Evolutionary conservation across 768 basidiomycete species (phyloP).

Genomic region (Tulasnella sp.): DNA sequence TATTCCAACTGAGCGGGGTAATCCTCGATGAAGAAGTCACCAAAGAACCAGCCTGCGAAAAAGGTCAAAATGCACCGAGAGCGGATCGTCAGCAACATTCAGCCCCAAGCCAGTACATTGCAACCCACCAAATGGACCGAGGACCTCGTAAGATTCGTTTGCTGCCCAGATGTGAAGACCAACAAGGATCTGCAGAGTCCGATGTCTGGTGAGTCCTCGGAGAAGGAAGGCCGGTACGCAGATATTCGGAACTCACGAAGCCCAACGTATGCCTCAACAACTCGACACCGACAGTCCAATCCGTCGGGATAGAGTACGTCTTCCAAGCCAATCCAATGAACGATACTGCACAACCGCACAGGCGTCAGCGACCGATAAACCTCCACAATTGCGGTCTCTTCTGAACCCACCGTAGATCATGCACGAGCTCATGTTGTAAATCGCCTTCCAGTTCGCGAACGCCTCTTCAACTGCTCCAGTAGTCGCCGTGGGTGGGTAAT

Average conservation of each 20-base stretch:
- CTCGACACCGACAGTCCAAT: slow-evolving; percentile 84
- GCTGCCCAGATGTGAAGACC: slow-evolving; percentile 89
- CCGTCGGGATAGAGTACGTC: slow-evolving; percentile 69
- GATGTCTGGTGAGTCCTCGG: background rate
- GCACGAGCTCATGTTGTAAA: slow-evolving; percentile 86
- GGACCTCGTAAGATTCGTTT: slow-evolving; percentile 80
- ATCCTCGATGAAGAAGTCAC: slow-evolving; percentile 93
- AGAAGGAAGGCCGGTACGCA: background rate
- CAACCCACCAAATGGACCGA: slow-evolving; percentile 78
- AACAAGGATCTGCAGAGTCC: slow-evolving; percentile 54
- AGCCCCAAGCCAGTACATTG: background rate
- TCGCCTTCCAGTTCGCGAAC: slow-evolving; percentile 88
- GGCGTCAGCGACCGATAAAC: background rate
- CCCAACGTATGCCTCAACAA: slow-evolving; percentile 85
- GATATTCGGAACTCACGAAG: slow-evolving; percentile 47
- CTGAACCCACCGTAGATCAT: slow-evolving; percentile 78
- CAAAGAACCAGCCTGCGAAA: slow-evolving; percentile 93
- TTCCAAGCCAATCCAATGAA: slow-evolving; percentile 83
- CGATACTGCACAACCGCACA: slow-evolving; percentile 48
- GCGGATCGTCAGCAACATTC: background rate
- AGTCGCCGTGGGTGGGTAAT: slow-evolving; percentile 62
- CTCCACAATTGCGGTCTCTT: background rate
- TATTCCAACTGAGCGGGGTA: slow-evolving; percentile 87
- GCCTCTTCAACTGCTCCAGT: slow-evolving; percentile 84
- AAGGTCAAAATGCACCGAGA: background rate